Evolutionary conservation across 1,284 basidiomycete species (phyloP).

Genomic region (Tilletia caries): DNA sequence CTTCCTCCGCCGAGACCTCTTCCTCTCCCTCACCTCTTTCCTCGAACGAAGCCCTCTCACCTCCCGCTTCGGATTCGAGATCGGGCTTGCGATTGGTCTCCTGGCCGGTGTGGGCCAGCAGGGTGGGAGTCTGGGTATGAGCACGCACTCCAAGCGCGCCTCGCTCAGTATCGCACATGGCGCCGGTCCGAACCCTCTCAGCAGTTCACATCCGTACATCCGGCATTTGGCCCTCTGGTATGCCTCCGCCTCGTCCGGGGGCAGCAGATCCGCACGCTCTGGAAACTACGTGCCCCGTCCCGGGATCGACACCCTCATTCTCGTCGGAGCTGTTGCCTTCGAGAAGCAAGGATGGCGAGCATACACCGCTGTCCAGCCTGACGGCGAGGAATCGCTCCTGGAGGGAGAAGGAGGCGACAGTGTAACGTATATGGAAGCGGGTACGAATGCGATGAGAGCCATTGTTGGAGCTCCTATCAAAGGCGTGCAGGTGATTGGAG

Average conservation of each 20-base stretch:
- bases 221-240: conserved; percentile 1
- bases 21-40: conserved; percentile 10
- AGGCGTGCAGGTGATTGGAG: not conserved
- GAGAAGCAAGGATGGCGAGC: conserved; percentile 5
- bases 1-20: conserved; percentile 9
- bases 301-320: not conserved
- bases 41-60: not conserved
- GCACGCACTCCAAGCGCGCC: not conserved
- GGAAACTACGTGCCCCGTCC: not conserved
- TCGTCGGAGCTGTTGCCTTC: conserved; percentile 1
- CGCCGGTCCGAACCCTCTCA: conserved; percentile 4
- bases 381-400: not conserved
- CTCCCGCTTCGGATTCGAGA: conserved; percentile 5
- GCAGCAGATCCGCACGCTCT: not conserved
- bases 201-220: conserved; percentile 11
- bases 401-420: not conserved
- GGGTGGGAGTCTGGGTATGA: not conserved
- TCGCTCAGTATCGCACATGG: conserved; percentile 3
- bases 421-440: not conserved
- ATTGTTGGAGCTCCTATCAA: conserved; percentile 4
- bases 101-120: conserved; percentile 4
- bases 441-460: not conserved
- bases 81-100: not conserved
- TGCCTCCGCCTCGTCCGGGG: not conserved
- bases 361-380: not conserved